Conservation (phyloP, 2,329 filamentous ascomycete species). For the Tympanopsis confertula region DNA sequence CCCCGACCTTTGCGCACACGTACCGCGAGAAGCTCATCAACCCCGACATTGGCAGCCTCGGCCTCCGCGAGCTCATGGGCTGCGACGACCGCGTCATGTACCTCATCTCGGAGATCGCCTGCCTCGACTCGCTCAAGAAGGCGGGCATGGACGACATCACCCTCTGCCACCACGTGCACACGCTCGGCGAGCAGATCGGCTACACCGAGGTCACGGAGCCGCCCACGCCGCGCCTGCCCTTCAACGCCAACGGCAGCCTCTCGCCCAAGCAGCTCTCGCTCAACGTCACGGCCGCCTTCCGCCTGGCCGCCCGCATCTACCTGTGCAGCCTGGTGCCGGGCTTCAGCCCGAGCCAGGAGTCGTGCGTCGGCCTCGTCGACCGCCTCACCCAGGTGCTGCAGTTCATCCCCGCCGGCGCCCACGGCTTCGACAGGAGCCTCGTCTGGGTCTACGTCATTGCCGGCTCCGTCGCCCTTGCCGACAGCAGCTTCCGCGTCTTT, state of each 20-base stretch:
- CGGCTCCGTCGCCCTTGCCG: conserved; percentile 63
- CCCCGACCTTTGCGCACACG: conserved; percentile 83
- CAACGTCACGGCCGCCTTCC: conserved; percentile 86
- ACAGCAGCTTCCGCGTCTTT: conserved; percentile 65
- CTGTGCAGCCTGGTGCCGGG: conserved; percentile 91
- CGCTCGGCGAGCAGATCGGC: conserved; percentile 78
- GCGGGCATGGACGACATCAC: conserved; percentile 75
- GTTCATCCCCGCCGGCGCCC: conserved; percentile 68
- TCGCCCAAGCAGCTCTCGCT: conserved; percentile 72
- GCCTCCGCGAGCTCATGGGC: conserved; percentile 87
- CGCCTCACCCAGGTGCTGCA: conserved; percentile 68
- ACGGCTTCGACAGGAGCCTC: conserved; percentile 79
- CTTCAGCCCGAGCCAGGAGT: conserved; percentile 64
- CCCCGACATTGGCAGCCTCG: conserved; percentile 44
- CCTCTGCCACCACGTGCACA: conserved; percentile 78
- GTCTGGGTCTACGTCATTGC: conserved; percentile 89
- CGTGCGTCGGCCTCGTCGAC: conserved; percentile 65
- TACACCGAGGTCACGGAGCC: conserved; percentile 48
- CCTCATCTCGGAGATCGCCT: conserved; percentile 92
- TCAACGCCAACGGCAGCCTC: conserved; percentile 61
- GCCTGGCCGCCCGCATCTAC: conserved; percentile 85
- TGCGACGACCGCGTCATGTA: conserved; percentile 98
- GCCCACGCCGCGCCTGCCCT: conserved; percentile 33
- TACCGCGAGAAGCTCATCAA: conserved; percentile 90
- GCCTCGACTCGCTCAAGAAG: conserved; percentile 77